Evolutionary conservation across 2,329 filamentous ascomycete species (phyloP).

Genomic region (Chlorencoelia australis): DNA sequence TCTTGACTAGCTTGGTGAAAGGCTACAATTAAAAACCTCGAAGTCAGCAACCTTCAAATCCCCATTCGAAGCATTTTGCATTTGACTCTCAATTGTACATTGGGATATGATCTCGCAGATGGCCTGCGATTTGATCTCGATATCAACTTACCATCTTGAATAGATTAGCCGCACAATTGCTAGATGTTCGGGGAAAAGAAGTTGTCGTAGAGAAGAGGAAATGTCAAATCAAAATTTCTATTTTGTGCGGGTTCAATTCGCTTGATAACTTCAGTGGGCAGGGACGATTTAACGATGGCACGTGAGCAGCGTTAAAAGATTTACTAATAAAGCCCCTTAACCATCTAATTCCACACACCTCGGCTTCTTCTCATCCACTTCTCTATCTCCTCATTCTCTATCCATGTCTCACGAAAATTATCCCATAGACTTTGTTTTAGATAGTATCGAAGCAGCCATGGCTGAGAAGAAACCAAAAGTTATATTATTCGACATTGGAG

Average conservation of each 20-base stretch:
- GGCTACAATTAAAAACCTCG: conserved; percentile 55
- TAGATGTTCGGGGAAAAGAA: conserved; percentile 35
- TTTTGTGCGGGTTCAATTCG: too few species aligned
- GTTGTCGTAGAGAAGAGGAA: conserved; percentile 28
- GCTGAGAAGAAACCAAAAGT: conserved; percentile 45
- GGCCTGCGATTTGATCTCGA: conserved; percentile 7
- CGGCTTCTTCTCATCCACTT: too few species aligned
- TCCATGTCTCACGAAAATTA: conserved; percentile 25
- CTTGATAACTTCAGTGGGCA: too few species aligned
- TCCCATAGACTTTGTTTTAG: conserved; percentile 22
- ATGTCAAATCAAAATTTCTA: too few species aligned
- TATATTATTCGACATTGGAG: conserved; percentile 82
- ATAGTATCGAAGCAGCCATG: conserved; percentile 29
- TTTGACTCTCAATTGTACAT: conserved; percentile 41
- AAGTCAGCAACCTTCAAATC: conserved; percentile 99
- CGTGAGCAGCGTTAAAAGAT: too few species aligned
- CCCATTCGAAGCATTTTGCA: conserved; percentile 91
- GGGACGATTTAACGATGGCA: too few species aligned
- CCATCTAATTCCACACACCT: too few species aligned
- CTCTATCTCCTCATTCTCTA: too few species aligned
- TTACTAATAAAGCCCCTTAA: too few species aligned
- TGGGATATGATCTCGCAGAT: conserved; percentile 6
- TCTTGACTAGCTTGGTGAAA: conserved; percentile 95
- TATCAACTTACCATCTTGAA: conserved; percentile 62
- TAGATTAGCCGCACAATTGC: conserved; percentile 30